Evolutionary conservation across 2,329 filamentous ascomycete genomes (phyloP), one percentile per base, ranked within the genome.

Genomic region (Cordyceps fumosorosea): DNA sequence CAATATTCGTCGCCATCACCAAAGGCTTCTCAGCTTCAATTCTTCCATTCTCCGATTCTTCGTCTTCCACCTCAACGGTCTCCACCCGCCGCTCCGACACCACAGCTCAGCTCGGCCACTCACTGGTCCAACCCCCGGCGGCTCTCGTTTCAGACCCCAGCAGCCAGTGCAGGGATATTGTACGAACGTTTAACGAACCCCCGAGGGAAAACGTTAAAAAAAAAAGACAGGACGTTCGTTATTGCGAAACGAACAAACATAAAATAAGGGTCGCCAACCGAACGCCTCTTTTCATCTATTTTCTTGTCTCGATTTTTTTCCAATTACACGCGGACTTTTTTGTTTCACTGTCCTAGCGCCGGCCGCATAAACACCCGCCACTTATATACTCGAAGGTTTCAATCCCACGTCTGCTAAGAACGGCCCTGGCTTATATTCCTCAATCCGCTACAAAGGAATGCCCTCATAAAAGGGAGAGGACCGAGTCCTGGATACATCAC

Each of bases 401-500:
- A 47, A 29, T 34, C 37, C 50, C 58, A 48, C 37, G 26, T 48
- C 50, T 55, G 20, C 26, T 55, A 47, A 60, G 26, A 44, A 54
- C 20, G 40, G 18, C 50, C 58, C 50, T 22, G 50, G 42, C 50
- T 37, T 47, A 54, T 60, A 54, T 10, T 48, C 16, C n/a, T 48
- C 50, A 55, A 60, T 54, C 42, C 44, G 50, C 37, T n/a, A 60
- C 57, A 29, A n/a, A 24, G 20, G 44, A 48, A 37, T 42, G 29
- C 8, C 55, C 10, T 50, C 44, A 44, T n/a, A 7, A 44, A 44
- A 18, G 3, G 40, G 40, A 44, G 40, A 44, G 40, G 40, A 44
- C 3, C 34, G 32, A 37, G 14, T 67, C 62, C 24, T 16, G 47
- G 18, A 26, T n/a, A 26, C 26, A 16, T 65, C 65, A 60, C 65